These are phyloP conservation scores for Rhynchosporium graminicola DNA, from an alignment of 2,329 filamentous ascomycete genomes.

Conservation along the genomic window DNA sequence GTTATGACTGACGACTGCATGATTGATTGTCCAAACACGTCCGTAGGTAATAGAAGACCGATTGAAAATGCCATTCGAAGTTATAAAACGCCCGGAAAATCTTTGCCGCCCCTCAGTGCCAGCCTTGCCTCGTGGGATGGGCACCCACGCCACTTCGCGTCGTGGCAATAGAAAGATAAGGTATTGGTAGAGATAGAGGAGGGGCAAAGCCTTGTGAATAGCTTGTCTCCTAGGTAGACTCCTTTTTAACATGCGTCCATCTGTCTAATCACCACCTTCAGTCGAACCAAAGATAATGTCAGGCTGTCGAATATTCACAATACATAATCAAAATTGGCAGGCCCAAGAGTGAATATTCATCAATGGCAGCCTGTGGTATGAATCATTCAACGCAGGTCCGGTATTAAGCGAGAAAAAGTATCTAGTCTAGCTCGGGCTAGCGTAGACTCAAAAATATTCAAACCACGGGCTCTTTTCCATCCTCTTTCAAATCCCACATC, in stretches of 20 bases:
- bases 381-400: too few species aligned
- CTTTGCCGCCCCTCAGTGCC: background rate
- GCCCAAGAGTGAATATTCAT: too few species aligned
- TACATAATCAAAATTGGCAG: background rate
- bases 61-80: background rate
- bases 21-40: slow-evolving; percentile 16
- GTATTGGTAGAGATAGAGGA: background rate
- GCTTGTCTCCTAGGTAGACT: background rate
- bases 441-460: slow-evolving; percentile 15
- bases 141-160: slow-evolving; percentile 20
- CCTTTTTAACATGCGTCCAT: background rate
- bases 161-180: slow-evolving; percentile 3
- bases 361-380: too few species aligned
- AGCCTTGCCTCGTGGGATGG: background rate
- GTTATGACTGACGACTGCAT: slow-evolving; percentile 31
- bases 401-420: background rate
- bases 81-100: background rate
- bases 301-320: background rate
- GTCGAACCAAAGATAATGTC: background rate
- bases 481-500: slow-evolving; percentile 28
- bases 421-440: slow-evolving; percentile 12
- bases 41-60: background rate
- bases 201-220: slow-evolving; percentile 2
- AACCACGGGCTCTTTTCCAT: slow-evolving; percentile 12
- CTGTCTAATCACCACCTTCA: background rate